Evolutionary conservation across 148 eudicot genomes (phyloP), one percentile per base, ranked within the genome.

Genomic region (Polygonum maritimum): DNA sequence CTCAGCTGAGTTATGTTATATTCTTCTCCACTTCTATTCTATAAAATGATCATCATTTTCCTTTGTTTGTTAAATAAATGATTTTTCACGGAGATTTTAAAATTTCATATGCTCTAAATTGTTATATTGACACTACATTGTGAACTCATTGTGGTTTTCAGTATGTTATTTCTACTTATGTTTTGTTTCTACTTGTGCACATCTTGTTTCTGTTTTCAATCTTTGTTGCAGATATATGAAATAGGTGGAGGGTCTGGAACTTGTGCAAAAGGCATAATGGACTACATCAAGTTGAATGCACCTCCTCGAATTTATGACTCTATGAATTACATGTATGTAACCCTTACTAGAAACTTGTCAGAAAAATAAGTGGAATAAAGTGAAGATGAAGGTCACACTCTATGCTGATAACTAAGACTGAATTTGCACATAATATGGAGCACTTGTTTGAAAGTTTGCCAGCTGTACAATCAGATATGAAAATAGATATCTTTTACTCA

Each of bases 221-320:
- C 18, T 14, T 65, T 31, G 36, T 7, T 87, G 82, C 90, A 95
- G 98, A 92, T 95, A 74, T 95, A 92, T 86, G 98, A 95, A 88
- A 90, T 95, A 74, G 98, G 98, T 79, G 98, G 97, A 75, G 98
- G 98, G 82, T 95, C 98, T 78, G 98, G 98, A 84, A 92, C 97
- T 72, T 95, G 98, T 84, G 98, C 98, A 69, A 95, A 89, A 87
- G 91, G 98, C 78, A 91, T 95, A 76, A 85, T 95, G 98, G 98
- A 95, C 84, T 95, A 92, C 86, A 76, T 95, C 75, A 92, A 85
- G 93, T 80, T 95, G 90, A 92, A 95, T 89, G 98, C 98, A 78
- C 97, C 97, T 76, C 77, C 92, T 52, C 89, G 97, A 83, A 90
- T 95, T 84, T 95, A 95, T 87, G 83, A 89, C 85, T 86, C 69